Evolutionary conservation across 129 eudicot genomes (phyloP).

Genomic region (Solidago caesia): DNA sequence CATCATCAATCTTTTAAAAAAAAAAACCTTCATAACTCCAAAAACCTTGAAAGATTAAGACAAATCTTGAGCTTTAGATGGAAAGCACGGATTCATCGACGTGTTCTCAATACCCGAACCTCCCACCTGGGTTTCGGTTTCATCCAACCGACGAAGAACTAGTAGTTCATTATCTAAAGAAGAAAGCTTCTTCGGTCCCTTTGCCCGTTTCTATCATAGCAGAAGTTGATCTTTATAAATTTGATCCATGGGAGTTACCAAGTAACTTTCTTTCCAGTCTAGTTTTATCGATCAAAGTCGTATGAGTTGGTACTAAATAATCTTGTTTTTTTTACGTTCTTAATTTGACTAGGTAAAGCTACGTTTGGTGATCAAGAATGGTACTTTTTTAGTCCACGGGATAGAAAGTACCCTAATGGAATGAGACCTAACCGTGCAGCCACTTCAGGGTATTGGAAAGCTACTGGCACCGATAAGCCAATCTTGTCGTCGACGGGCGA

Average conservation of each 20-base stretch:
- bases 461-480: conserved; percentile 59
- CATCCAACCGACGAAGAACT: conserved; percentile 43
- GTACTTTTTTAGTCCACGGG: conserved; percentile 62
- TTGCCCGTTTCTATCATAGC: conserved; percentile 50
- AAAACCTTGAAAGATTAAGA: neutral
- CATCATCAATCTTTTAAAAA: conserved; percentile 10
- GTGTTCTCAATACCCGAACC: conserved; percentile 37
- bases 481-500: conserved; percentile 44
- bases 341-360: conserved; percentile 34
- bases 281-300: neutral
- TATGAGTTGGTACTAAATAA: neutral
- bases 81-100: conserved; percentile 45
- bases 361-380: conserved; percentile 67
- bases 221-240: conserved; percentile 51
- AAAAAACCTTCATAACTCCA: conserved; percentile 11
- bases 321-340: neutral
- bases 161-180: conserved; percentile 37
- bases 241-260: conserved; percentile 61
- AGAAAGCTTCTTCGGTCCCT: conserved; percentile 39
- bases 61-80: conserved; percentile 26
- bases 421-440: conserved; percentile 65
- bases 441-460: conserved; percentile 72
- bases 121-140: conserved; percentile 43
- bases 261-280: conserved; percentile 28
- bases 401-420: conserved; percentile 64